phyloP scores from a whole-genome alignment of 2,329 filamentous ascomycete genomes.

The Cordyceps farinosa region DNA sequence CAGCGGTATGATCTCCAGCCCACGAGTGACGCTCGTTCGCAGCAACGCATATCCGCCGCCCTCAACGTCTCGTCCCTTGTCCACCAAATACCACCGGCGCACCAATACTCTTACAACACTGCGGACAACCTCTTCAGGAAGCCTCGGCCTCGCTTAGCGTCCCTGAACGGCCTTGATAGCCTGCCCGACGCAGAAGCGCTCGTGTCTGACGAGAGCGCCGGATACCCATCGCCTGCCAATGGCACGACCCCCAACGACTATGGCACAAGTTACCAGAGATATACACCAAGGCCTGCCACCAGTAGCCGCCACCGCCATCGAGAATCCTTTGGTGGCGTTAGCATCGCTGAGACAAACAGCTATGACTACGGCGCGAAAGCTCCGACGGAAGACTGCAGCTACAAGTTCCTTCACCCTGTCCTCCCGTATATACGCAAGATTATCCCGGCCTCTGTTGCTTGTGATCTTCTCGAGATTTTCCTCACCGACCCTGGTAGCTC shows the following conservation, averaged over 20 bases:
- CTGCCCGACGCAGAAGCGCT: slow-evolving; percentile 23
- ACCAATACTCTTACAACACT: not conserved
- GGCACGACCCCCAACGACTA: slow-evolving; percentile 14
- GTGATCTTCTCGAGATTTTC: slow-evolving; percentile 46
- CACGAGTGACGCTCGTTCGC: slow-evolving; percentile 2
- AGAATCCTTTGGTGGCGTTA: slow-evolving; percentile 1
- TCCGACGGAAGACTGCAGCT: slow-evolving; percentile 33
- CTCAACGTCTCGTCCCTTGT: slow-evolving; percentile 25
- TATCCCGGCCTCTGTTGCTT: slow-evolving; percentile 40
- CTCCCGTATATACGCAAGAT: slow-evolving; percentile 37
- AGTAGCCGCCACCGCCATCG: not conserved
- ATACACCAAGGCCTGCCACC: not conserved
- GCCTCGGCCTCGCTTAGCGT: not conserved
- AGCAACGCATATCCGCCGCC: slow-evolving; percentile 19
- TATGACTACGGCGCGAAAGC: slow-evolving; percentile 26
- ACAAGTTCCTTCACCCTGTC: slow-evolving; percentile 39
- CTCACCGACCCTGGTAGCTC: slow-evolving; percentile 43
- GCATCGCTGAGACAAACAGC: slow-evolving; percentile 4
- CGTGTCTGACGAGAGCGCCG: slow-evolving; percentile 28
- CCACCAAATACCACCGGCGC: slow-evolving; percentile 21
- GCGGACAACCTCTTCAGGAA: not conserved
- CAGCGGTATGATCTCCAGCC: slow-evolving; percentile 5
- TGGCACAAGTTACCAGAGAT: slow-evolving; percentile 19
- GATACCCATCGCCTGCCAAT: slow-evolving; percentile 28
- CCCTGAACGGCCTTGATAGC: not conserved